Conservation (phyloP, 139 green algal species). For the Micractinium sp. region DNA sequence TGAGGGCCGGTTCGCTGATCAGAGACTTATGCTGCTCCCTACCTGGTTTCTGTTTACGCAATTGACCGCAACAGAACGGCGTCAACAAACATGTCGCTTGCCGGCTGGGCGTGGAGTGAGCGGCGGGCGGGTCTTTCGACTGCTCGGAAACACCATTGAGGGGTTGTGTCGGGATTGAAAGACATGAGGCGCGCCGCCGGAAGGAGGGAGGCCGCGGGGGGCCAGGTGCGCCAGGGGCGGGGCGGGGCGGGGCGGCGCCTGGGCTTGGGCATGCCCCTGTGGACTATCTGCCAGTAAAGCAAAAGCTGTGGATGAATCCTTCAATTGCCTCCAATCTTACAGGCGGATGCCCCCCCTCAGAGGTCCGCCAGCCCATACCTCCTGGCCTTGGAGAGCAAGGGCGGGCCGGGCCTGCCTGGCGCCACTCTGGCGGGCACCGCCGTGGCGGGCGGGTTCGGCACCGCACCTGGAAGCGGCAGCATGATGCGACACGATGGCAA, state of each 20-base stretch:
- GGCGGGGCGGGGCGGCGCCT: too few relatives aligned
- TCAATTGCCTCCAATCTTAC: too few relatives aligned
- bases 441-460: neutral
- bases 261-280: too few relatives aligned
- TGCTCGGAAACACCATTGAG: too few relatives aligned
- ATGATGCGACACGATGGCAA: neutral
- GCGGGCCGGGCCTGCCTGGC: neutral
- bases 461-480: neutral
- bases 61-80: too few relatives aligned
- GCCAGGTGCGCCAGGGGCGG: neutral
- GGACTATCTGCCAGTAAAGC: neutral
- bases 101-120: neutral
- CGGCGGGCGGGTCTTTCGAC: neutral
- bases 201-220: neutral
- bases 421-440: neutral
- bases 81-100: neutral
- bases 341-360: neutral
- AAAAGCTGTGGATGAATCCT: too few relatives aligned
- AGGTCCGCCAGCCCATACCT: slow-evolving; percentile 8
- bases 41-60: too few relatives aligned
- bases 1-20: neutral
- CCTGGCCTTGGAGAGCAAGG: neutral
- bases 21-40: too few relatives aligned
- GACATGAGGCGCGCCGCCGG: neutral
- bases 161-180: neutral